Conservation (phyloP, 306 rosid genomes). For the Alnus rubra region DNA sequence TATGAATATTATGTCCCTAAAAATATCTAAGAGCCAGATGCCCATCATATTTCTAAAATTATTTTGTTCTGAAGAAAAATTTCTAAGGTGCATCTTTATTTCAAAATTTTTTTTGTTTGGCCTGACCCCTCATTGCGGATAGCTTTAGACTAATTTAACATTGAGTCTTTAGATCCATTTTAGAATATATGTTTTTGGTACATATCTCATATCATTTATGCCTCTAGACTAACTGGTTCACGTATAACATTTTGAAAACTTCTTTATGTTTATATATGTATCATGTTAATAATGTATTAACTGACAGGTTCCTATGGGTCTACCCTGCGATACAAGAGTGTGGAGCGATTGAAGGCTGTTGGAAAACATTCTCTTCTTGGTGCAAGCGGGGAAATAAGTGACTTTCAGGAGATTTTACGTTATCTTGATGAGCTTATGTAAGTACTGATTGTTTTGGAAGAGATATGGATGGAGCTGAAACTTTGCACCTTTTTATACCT, state of each 20-base stretch:
- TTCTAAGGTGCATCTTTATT: not conserved
- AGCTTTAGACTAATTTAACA: not conserved
- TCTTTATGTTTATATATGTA: not conserved
- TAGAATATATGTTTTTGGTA: not conserved
- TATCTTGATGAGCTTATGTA: slow-evolving; percentile 87
- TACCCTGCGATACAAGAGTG: slow-evolving; percentile 87
- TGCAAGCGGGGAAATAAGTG: slow-evolving; percentile 96
- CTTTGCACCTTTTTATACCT: not conserved
- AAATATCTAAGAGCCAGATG: not conserved
- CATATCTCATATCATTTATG: not conserved
- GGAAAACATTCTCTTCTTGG: slow-evolving; percentile 94
- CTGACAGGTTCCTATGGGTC: slow-evolving; percentile 88
- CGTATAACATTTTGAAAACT: not conserved
- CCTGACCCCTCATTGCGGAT: not conserved
- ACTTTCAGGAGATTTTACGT: slow-evolving; percentile 79
- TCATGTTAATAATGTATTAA: slow-evolving; percentile 18
- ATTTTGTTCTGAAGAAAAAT: not conserved
- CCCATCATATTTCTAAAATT: not conserved
- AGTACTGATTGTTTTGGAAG: not conserved
- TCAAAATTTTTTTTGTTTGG: not conserved
- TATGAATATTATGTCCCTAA: not conserved
- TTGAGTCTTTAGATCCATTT: not conserved
- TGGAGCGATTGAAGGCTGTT: slow-evolving; percentile 78
- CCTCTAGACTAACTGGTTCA: too few relatives aligned
- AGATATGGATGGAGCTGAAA: not conserved